Percentiles rank a stretch among this genome's conserved stretches.
These are phyloP conservation scores for Carallia pectinifolia DNA, from an alignment of 345 rosid genomes.

Conservation along the genomic window DNA sequence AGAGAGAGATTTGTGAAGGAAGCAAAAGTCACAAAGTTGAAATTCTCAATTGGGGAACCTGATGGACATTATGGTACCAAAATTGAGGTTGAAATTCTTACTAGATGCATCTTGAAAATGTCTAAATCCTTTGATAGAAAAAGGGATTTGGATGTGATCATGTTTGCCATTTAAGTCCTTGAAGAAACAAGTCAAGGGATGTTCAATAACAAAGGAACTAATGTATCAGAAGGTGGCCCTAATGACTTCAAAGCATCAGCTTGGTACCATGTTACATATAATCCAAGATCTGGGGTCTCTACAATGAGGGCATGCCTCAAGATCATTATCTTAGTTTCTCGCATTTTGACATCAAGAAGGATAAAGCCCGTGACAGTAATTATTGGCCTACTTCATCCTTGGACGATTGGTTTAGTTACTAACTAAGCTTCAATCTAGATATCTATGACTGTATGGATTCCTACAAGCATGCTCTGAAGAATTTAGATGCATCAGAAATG, in stretches of 20 bases:
- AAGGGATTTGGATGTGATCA: constrained; percentile 33
- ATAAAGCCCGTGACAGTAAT: background rate
- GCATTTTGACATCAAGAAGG: constrained; percentile 25
- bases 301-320: constrained; percentile 15
- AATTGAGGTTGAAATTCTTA: constrained; percentile 54
- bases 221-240: constrained; percentile 1
- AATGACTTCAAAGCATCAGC: constrained; percentile 18
- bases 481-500: too few species aligned
- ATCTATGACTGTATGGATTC: too few species aligned
- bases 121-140: constrained; percentile 39
- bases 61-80: constrained; percentile 48
- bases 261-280: constrained; percentile 32
- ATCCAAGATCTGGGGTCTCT: constrained; percentile 30
- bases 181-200: constrained; percentile 43
- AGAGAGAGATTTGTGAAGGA: too few species aligned
- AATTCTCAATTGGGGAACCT: constrained; percentile 33
- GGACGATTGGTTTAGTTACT: background rate
- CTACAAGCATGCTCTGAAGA: too few species aligned
- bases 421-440: too few species aligned
- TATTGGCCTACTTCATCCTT: background rate
- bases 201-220: constrained; percentile 24
- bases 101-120: constrained; percentile 43
- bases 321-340: constrained; percentile 40
- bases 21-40: too few species aligned
- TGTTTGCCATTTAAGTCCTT: constrained; percentile 31